Evolutionary conservation across 257 asterid genomes (phyloP), one percentile per base, ranked within the genome.

Genomic region (Parsonsia alboflavescens): DNA sequence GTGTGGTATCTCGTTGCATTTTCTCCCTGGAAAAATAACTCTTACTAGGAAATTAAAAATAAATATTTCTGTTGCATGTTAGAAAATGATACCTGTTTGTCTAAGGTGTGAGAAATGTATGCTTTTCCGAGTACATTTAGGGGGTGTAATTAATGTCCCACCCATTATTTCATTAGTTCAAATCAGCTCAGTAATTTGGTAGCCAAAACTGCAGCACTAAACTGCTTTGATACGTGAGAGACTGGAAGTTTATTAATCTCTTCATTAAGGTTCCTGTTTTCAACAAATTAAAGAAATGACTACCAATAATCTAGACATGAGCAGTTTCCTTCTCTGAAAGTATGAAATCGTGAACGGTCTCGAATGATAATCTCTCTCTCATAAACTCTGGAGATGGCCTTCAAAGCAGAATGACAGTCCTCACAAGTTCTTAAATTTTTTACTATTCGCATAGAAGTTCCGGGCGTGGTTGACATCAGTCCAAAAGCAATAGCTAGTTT

Each of bases 291-390:
- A 68, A 62, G 53, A 8, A 19, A 44, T 5, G 30, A 50, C 81
- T 85, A 85, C 90, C 91, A 89, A 62, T 88, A 87, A 71, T 89
- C 95, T 73, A 82, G 86, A 76, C 93, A 86, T 7, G 86, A 87
- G 70, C 92, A 91, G 65, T 74, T 78, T 41, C 96, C 93, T 63
- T 82, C 77, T 56, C 16, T 82, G 65, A 87, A 85, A 66, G 87
- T 74, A 70, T 82, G 91, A 72, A 88, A 88, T 71, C 87, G 85
- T 53, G 86, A 84, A 19, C 92, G 86, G 79, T 85, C 89, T 81
- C 93, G 79, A 67, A 90, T 86, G 30, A 80, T 63, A 65, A 91
- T 86, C 63, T 88, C 89, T 80, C 86, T 79, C 42, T 81, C 85
- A 77, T 83, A 90, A 80, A 86, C 88, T 80, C 82, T 61, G 7